Evolutionary conservation across 2,329 filamentous ascomycete genomes (phyloP), one percentile per base, ranked within the genome.

Genomic region (Nemania serpens): DNA sequence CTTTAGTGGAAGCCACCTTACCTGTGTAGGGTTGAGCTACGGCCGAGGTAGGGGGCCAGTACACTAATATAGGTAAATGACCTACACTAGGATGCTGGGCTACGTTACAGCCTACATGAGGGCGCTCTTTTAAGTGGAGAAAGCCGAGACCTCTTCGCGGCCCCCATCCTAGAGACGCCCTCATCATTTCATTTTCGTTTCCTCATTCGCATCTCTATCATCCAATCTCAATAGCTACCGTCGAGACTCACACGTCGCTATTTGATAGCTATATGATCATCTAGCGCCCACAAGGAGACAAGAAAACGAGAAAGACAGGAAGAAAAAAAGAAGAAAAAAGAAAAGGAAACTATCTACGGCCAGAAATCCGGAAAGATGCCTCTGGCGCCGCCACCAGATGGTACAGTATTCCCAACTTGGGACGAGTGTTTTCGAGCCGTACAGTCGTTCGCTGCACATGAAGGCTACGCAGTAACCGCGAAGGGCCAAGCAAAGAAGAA

Each of bases 401-500:
- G 68, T 41, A 64, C 64, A 10, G 55, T 67, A 4, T 71, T 59
- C 49, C 57, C 68, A 43, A 63, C 68, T 12, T 68, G 68, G 65
- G 62, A 65, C 11, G 69, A 69, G 15, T 70, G 69, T 34, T 55
- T 69, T 48, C 65, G 50, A 39, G 56, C 62, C 13, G 63, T 70
- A 5, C 69, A 71, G 59, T 43, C 65, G 39, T 68, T 69, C 46
- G 69, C 69, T 6, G 68, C 68, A 0, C 54, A 55, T 42, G 64
- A 70, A 61, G 69, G 69, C 48, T 71, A 69, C 41, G 69, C 69
- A 22, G 64, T 70, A 36, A 69, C 69, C 15, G 58, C 67, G 46
- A 66, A 69, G 58, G 63, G 65, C 20, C 69, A 71, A 18, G 62
- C 66, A 39, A 70, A 70, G 43, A 64, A 58, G 4, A 70, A 68